These are phyloP conservation scores for Fraxinus baroniana DNA, from an alignment of 305 asterid genomes.

Conservation along the genomic window DNA sequence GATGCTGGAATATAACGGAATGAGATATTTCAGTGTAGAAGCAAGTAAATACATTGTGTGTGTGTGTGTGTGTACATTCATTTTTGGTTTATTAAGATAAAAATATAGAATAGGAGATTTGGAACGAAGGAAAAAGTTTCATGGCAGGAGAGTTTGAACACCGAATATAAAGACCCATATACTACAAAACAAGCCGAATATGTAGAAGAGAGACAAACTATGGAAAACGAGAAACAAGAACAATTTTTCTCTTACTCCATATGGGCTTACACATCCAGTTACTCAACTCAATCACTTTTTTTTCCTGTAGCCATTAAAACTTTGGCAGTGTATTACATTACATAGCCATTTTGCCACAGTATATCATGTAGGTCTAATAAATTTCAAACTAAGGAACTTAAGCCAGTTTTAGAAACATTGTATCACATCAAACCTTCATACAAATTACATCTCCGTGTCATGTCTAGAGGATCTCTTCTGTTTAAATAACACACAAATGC, in stretches of 20 bases:
- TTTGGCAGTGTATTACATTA: background rate
- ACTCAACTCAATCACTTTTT: background rate
- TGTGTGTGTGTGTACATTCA: no score
- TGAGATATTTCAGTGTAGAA: constrained; percentile 6
- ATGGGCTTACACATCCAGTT: background rate
- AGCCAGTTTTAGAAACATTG: background rate
- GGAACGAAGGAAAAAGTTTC: background rate
- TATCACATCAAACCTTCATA: background rate
- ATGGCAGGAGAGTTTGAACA: background rate
- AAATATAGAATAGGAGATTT: background rate
- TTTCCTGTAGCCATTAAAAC: background rate
- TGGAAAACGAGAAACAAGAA: background rate
- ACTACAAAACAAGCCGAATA: background rate
- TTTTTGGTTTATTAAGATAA: background rate
- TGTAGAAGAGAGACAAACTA: background rate
- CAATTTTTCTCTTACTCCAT: background rate
- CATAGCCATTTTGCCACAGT: background rate
- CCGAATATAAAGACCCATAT: background rate
- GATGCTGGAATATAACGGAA: constrained; percentile 50
- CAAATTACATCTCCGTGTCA: background rate
- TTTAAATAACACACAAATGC: background rate
- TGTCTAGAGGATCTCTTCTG: background rate
- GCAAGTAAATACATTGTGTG: background rate
- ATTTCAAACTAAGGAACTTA: background rate
- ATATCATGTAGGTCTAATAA: background rate